These are phyloP conservation scores for Lentinus brumalis DNA, from an alignment of 768 basidiomycete genomes.

Conservation along the genomic window DNA sequence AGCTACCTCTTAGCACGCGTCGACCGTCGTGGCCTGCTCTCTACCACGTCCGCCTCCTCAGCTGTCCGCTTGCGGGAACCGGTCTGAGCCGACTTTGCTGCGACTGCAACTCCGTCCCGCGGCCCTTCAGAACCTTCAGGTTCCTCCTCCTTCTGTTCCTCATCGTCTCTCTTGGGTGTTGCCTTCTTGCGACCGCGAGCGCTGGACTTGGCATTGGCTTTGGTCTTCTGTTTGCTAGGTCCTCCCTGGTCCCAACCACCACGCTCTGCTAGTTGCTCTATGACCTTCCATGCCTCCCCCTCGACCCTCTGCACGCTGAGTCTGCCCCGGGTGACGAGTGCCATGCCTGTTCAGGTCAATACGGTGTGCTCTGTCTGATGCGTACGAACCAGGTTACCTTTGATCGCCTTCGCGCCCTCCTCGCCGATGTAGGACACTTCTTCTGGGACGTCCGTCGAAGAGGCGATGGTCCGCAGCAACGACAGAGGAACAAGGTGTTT, in stretches of 20 bases:
- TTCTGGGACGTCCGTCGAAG: slow-evolving; percentile 42
- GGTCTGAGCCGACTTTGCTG: slow-evolving; percentile 2
- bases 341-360: slow-evolving; percentile 56
- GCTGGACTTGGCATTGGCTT: slow-evolving; percentile 15
- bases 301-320: slow-evolving; percentile 86
- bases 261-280: slow-evolving; percentile 59
- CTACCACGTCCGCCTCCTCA: background rate
- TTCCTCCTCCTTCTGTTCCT: slow-evolving; percentile 1
- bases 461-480: slow-evolving; percentile 67
- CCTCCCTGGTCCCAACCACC: slow-evolving; percentile 76
- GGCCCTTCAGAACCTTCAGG: background rate
- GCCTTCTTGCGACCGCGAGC: background rate
- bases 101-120: background rate
- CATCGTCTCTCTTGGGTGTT: background rate
- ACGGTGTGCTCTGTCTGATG: no score
- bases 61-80: slow-evolving; percentile 20
- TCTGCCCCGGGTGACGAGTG: slow-evolving; percentile 76
- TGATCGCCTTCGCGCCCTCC: slow-evolving; percentile 61
- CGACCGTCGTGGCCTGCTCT: slow-evolving; percentile 16
- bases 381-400: slow-evolving; percentile 42
- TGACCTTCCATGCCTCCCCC: slow-evolving; percentile 62
- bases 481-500: slow-evolving; percentile 76
- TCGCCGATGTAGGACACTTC: slow-evolving; percentile 69
- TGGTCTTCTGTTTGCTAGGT: background rate
- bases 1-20: slow-evolving; percentile 20